Conservation (phyloP, 768 basidiomycete genomes). For the Cystobasidium tubakii region DNA sequence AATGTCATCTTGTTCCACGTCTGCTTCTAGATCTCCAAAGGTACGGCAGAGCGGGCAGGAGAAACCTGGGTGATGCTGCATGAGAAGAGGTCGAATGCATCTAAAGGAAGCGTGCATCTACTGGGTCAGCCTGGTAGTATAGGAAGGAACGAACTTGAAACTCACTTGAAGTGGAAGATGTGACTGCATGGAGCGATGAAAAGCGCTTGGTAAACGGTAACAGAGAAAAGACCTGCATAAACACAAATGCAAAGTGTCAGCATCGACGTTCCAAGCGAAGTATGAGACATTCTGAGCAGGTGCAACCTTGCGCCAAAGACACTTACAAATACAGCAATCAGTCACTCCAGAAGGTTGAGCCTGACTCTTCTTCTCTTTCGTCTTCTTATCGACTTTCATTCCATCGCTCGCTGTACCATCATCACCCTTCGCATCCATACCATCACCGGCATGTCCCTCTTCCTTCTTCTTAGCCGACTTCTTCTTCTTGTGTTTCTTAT, state of each 20-base stretch:
- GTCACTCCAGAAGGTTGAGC: slow-evolving; percentile 47
- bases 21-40: slow-evolving; percentile 89
- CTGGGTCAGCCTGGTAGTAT: background rate
- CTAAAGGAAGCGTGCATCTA: slow-evolving; percentile 28
- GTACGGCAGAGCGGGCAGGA: slow-evolving; percentile 91
- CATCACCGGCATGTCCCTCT: background rate
- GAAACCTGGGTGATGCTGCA: slow-evolving; percentile 85
- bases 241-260: background rate
- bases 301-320: background rate
- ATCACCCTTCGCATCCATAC: background rate
- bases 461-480: background rate
- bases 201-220: slow-evolving; percentile 87
- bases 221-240: slow-evolving; percentile 63
- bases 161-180: slow-evolving; percentile 53
- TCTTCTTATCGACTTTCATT: background rate
- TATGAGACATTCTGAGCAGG: too few relatives aligned
- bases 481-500: background rate
- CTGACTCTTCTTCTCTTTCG: slow-evolving; percentile 27
- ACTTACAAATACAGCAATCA: slow-evolving; percentile 90
- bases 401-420: background rate
- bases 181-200: slow-evolving; percentile 98
- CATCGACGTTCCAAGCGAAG: background rate
- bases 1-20: slow-evolving; percentile 67
- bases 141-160: background rate
- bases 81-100: slow-evolving; percentile 83